Percentiles rank a stretch among this genome's conserved stretches.
Conservation (phyloP, 371 early-diverging fungal genomes). For the Mucor piriformis region DNA sequence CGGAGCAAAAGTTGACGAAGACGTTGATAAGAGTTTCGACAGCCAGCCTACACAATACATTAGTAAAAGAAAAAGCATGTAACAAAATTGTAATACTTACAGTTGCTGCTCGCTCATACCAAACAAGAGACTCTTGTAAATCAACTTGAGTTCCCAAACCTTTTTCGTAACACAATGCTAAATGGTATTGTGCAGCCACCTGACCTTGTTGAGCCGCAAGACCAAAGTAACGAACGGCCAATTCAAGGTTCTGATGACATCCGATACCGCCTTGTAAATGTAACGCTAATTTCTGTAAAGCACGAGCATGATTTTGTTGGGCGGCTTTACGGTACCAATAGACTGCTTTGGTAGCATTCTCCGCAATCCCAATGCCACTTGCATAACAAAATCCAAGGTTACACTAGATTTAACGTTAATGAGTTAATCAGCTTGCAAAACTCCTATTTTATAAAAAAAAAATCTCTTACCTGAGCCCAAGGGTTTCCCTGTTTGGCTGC, state of each 20-base stretch:
- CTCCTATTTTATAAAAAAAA: not conserved
- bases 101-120: conserved; percentile 74
- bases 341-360: conserved; percentile 47
- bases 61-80: not conserved
- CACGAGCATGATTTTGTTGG: conserved; percentile 50
- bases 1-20: conserved; percentile 49
- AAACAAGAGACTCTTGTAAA: conserved; percentile 57
- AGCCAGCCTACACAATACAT: conserved; percentile 33
- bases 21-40: conserved; percentile 50
- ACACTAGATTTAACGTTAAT: conserved; percentile 31
- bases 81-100: conserved; percentile 15
- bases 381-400: conserved; percentile 75
- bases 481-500: conserved; percentile 67
- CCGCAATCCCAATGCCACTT: conserved; percentile 74
- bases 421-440: not conserved
- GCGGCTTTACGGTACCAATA: conserved; percentile 79
- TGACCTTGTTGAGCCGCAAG: conserved; percentile 69
- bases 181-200: conserved; percentile 62
- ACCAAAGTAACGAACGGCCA: conserved; percentile 64
- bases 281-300: conserved; percentile 82
- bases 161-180: conserved; percentile 67
- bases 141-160: conserved; percentile 66
- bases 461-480: conserved; percentile 51
- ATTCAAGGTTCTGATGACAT: conserved; percentile 51
- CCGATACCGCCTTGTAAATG: conserved; percentile 79